phyloP scores from a whole-genome alignment of 129 eudicot genomes.

The Escallonia herrerae region DNA sequence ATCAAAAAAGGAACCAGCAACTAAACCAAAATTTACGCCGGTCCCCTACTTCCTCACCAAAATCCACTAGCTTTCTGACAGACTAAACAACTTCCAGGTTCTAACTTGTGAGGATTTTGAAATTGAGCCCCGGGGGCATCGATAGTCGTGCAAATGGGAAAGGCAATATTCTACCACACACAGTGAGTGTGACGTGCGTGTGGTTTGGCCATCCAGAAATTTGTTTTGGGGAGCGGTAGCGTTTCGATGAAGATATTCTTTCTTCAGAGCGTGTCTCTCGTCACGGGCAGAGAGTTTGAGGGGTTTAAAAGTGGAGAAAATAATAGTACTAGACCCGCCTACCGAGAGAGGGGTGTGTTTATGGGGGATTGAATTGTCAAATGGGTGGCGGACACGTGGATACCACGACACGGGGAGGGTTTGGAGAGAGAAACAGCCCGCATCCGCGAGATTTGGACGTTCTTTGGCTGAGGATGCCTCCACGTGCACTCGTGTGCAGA shows the following conservation, averaged over 20 bases:
- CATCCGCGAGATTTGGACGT: constrained; percentile 22
- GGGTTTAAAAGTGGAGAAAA: constrained; percentile 13
- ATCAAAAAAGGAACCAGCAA: not conserved
- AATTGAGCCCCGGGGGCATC: not conserved
- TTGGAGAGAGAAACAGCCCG: too few species aligned
- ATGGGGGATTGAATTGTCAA: constrained; percentile 20
- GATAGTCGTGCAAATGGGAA: constrained; percentile 1
- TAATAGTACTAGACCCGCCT: too few species aligned
- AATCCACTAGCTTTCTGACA: not conserved
- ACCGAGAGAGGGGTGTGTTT: constrained; percentile 6
- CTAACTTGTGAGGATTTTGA: too few species aligned
- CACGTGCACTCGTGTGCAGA: constrained; percentile 1
- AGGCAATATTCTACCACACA: constrained; percentile 8
- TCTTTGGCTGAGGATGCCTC: constrained; percentile 26
- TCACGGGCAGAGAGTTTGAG: not conserved
- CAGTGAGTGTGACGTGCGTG: not conserved
- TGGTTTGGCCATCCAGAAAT: constrained; percentile 5
- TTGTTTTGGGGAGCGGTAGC: constrained; percentile 13
- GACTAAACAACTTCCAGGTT: too few species aligned
- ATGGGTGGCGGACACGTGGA: constrained; percentile 35
- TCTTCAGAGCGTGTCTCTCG: constrained; percentile 4
- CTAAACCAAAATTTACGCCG: too few species aligned
- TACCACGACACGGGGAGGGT: constrained; percentile 1
- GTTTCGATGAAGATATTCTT: constrained; percentile 35
- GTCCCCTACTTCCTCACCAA: constrained; percentile 6